Conservation (phyloP, 371 early-diverging fungal species). For the Dichotomocladium elegans region DNA sequence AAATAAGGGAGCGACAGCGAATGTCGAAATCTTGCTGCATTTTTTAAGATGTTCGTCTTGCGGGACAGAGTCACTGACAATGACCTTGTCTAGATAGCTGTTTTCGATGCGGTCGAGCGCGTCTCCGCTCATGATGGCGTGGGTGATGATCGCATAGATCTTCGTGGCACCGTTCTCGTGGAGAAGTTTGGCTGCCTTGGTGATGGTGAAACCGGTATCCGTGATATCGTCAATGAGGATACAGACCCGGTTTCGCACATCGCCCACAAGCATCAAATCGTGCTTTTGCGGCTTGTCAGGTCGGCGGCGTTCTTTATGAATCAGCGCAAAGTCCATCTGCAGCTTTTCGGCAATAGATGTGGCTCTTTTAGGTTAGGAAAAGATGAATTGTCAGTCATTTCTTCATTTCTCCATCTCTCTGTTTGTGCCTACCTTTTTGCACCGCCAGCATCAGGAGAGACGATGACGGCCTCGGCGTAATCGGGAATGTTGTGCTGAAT, state of each 20-base stretch:
- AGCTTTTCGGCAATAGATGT: slow-evolving; percentile 83
- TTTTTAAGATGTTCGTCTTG: slow-evolving; percentile 69
- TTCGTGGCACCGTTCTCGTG: slow-evolving; percentile 82
- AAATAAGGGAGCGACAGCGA: slow-evolving; percentile 86
- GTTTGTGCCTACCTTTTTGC: slow-evolving; percentile 75
- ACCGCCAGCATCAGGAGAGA: slow-evolving; percentile 97
- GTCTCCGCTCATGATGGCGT: slow-evolving; percentile 84
- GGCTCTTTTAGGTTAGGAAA: slow-evolving; percentile 54
- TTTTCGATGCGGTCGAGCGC: slow-evolving; percentile 76
- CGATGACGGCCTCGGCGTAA: slow-evolving; percentile 83
- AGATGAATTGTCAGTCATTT: background rate
- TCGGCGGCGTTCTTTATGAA: slow-evolving; percentile 80
- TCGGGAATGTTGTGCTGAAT: slow-evolving; percentile 83
- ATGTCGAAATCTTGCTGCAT: slow-evolving; percentile 71
- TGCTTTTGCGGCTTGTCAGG: slow-evolving; percentile 44
- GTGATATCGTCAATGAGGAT: slow-evolving; percentile 95
- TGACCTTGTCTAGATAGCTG: slow-evolving; percentile 71
- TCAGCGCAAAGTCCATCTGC: slow-evolving; percentile 83
- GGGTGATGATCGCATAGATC: slow-evolving; percentile 90
- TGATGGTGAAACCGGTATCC: slow-evolving; percentile 90
- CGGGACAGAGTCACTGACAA: slow-evolving; percentile 90
- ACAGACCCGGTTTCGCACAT: slow-evolving; percentile 78
- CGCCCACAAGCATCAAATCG: slow-evolving; percentile 90
- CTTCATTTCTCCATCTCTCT: background rate
- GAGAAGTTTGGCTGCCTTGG: slow-evolving; percentile 83